phyloP scores from a whole-genome alignment of 2,329 filamentous ascomycete species.

The Fusarium solani-melongenae region DNA sequence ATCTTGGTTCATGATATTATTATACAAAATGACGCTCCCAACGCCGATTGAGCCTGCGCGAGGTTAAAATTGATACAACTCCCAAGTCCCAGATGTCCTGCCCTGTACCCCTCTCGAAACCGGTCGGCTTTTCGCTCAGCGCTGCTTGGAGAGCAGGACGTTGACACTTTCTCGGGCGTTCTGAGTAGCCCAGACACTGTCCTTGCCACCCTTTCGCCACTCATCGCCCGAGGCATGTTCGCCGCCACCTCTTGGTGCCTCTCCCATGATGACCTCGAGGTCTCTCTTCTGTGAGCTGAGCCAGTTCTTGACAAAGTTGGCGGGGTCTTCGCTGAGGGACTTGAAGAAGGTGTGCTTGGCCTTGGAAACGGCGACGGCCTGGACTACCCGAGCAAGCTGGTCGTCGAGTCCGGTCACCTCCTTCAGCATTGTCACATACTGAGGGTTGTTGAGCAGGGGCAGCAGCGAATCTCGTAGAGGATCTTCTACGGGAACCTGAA shows the following conservation, averaged over 20 bases:
- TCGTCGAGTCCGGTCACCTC: slow-evolving; percentile 84
- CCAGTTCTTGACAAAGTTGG: slow-evolving; percentile 87
- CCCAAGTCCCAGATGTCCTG: slow-evolving; percentile 32
- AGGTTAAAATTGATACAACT: slow-evolving; percentile 34
- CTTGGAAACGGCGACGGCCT: slow-evolving; percentile 85
- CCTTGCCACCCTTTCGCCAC: slow-evolving; percentile 71
- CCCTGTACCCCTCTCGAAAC: slow-evolving; percentile 6
- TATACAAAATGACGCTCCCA: slow-evolving; percentile 42
- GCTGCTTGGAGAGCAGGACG: slow-evolving; percentile 67
- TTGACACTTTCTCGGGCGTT: slow-evolving; percentile 73
- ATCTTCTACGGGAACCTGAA: slow-evolving; percentile 86
- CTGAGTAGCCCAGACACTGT: slow-evolving; percentile 66
- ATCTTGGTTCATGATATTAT: slow-evolving; percentile 39
- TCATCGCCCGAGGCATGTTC: slow-evolving; percentile 70
- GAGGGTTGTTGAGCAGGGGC: slow-evolving; percentile 74
- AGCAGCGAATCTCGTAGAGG: slow-evolving; percentile 77
- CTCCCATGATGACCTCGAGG: slow-evolving; percentile 87
- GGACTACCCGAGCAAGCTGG: slow-evolving; percentile 83
- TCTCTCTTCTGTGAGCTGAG: slow-evolving; percentile 91
- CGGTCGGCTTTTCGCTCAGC: slow-evolving; percentile 32
- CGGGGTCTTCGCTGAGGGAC: slow-evolving; percentile 82
- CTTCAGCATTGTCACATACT: slow-evolving; percentile 77
- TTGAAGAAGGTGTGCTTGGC: slow-evolving; percentile 91
- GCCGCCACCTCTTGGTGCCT: slow-evolving; percentile 73
- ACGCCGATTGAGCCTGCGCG: slow-evolving; percentile 38